A percentile compares a stretch with the other conserved stretches of the same genome.
These are phyloP conservation scores for Cladophialophora bantiana DNA, from an alignment of 2,329 filamentous ascomycete genomes.

Conservation along the genomic window DNA sequence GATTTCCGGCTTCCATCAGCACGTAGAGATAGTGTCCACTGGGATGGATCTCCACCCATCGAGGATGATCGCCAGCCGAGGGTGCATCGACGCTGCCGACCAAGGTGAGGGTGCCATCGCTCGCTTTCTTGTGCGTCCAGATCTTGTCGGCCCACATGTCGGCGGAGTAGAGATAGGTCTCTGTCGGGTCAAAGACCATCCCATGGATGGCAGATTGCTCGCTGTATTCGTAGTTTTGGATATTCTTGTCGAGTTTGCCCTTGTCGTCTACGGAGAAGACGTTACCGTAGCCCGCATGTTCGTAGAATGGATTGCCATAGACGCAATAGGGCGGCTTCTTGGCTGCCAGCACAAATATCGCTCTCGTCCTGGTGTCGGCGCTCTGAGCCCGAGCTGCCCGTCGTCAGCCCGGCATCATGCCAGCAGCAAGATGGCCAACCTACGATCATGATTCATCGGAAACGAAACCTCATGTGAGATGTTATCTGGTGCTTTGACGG, in stretches of 20 bases:
- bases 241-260: constrained; percentile 51
- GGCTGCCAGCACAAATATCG: constrained; percentile 86
- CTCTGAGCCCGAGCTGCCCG: constrained; percentile 61
- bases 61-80: constrained; percentile 74
- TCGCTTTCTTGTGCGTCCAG: constrained; percentile 80
- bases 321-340: constrained; percentile 79
- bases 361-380: constrained; percentile 78
- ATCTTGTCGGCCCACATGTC: constrained; percentile 61
- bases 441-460: constrained; percentile 78
- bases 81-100: constrained; percentile 78
- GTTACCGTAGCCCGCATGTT: constrained; percentile 80
- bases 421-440: constrained; percentile 3
- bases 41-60: constrained; percentile 86
- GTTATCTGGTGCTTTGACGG: constrained; percentile 75
- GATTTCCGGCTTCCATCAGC: constrained; percentile 89
- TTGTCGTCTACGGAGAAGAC: constrained; percentile 60
- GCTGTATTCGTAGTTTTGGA: constrained; percentile 56
- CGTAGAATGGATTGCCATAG: constrained; percentile 91
- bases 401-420: constrained; percentile 23
- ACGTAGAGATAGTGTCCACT: constrained; percentile 80
- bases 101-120: constrained; percentile 68
- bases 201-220: constrained; percentile 57
- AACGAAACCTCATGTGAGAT: constrained; percentile 78
- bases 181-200: constrained; percentile 55
- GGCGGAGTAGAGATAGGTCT: constrained; percentile 57